These are phyloP conservation scores for Aspergillus cejpii DNA, from an alignment of 2,329 filamentous ascomycete species.

Conservation along the genomic window DNA sequence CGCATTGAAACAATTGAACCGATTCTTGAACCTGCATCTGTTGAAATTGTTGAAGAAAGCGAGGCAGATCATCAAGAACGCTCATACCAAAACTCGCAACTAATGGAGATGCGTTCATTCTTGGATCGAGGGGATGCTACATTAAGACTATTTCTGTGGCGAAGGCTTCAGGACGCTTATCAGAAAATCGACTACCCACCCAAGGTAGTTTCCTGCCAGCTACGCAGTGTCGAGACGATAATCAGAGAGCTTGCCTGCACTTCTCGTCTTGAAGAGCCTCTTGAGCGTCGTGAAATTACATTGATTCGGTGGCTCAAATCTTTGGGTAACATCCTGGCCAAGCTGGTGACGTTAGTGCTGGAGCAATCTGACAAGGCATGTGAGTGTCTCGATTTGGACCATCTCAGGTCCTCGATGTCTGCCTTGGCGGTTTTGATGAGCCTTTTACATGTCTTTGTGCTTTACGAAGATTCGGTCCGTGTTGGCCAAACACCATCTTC, in stretches of 20 bases:
- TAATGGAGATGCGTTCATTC: conserved; percentile 79
- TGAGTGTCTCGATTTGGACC: conserved; percentile 75
- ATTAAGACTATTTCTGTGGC: conserved; percentile 81
- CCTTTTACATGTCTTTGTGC: conserved; percentile 69
- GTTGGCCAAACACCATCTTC: conserved; percentile 64
- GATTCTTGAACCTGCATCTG: conserved; percentile 63
- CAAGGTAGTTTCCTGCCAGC: conserved; percentile 79
- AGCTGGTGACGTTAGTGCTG: conserved; percentile 61
- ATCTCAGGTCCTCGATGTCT: conserved; percentile 65
- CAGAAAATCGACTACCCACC: conserved; percentile 74
- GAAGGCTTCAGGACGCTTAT: conserved; percentile 83
- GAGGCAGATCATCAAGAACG: conserved; percentile 14
- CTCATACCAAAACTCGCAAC: conserved; percentile 46
- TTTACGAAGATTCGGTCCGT: conserved; percentile 80
- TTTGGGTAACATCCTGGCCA: conserved; percentile 67
- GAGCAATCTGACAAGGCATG: conserved; percentile 61
- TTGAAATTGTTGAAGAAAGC: conserved; percentile 24
- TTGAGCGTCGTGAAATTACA: conserved; percentile 60
- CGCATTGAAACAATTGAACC: conserved; percentile 91
- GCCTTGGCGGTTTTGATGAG: conserved; percentile 65
- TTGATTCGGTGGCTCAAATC: conserved; percentile 72
- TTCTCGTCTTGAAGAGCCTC: conserved; percentile 50
- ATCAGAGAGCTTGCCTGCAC: conserved; percentile 60
- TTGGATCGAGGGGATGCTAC: conserved; percentile 74
- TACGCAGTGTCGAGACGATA: conserved; percentile 80